Base-by-base conservation (phyloP, 495 filamentous ascomycete genomes). In the Chaetomidium leptoderma region DNA sequence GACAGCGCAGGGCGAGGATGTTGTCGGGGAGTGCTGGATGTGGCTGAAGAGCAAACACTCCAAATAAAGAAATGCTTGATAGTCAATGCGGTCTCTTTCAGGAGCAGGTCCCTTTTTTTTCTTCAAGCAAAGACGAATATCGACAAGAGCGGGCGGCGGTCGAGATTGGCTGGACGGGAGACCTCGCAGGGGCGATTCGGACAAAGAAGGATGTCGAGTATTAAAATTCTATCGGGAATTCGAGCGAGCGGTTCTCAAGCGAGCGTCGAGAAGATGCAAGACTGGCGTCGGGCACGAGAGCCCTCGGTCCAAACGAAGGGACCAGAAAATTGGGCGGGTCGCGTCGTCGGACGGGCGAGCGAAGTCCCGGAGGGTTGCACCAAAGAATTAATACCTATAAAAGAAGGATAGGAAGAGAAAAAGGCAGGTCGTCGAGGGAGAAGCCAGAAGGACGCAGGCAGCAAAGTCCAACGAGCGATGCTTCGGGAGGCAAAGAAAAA, bases 181-280 rank as follows among this genome's bases (percentile, higher is more conserved):
- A 26, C 6, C 29, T 42, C 24, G 53, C 21, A 43, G n/a, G 45
- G 23, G 42, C 24, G 27, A 44, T 33, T 29, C 32, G 50, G 53
- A 68, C 63, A 68, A 70, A 66, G 59, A 56, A 47, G 43, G 30
- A 21, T 45, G 57, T 40, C 57, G 43, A 36, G 58, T 62, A 68
- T 67, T 68, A 68, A 64, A 68, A 57, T 53, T 57, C 48, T 70
- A 45, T 53, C 14, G 24, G 2, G 29, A 54, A 61, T 40, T 62
- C 47, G 50, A 51, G 32, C 53, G 61, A 63, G 44, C 36, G 19
- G 44, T 45, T 59, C 51, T 56, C 54, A 60, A 63, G 58, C 60
- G 66, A 65, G 60, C 17, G 63, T 63, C 62, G 63, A 67, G 61
- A 65, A 68, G 60, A 58, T 49, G 54, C 40, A 63, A 54, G 50